phyloP scores from a whole-genome alignment of 306 rosid genomes.

The Casuarina glauca region DNA sequence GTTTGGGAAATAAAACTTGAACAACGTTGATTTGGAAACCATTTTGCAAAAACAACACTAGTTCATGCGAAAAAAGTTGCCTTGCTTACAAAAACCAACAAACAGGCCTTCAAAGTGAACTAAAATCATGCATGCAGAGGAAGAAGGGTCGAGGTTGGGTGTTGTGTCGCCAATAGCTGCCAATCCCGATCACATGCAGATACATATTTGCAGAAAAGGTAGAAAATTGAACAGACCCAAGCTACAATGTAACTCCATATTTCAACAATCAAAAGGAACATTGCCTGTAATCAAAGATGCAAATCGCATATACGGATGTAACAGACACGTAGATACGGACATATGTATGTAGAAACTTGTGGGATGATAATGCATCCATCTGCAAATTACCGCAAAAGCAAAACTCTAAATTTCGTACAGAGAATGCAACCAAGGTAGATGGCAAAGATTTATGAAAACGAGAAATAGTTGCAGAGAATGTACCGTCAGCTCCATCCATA shows the following conservation, averaged over 20 bases:
- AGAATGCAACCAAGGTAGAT: conserved; percentile 3
- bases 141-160: too few species aligned
- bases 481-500: conserved; percentile 62
- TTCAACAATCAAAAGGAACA: background rate
- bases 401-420: background rate
- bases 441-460: too few species aligned
- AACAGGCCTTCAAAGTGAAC: background rate
- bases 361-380: background rate
- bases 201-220: background rate
- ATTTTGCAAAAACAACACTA: too few species aligned
- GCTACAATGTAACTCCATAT: background rate
- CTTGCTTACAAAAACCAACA: background rate
- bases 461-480: conserved; percentile 7
- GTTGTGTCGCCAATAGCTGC: too few species aligned
- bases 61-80: too few species aligned
- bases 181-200: background rate
- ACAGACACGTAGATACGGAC: background rate
- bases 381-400: background rate
- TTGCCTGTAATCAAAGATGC: background rate
- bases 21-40: too few species aligned
- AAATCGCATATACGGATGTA: background rate
- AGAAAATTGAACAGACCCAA: background rate
- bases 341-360: background rate
- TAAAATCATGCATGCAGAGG: background rate
- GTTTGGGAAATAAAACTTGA: background rate